Conservation (phyloP, 345 rosid species). For the Linum lewisii region DNA sequence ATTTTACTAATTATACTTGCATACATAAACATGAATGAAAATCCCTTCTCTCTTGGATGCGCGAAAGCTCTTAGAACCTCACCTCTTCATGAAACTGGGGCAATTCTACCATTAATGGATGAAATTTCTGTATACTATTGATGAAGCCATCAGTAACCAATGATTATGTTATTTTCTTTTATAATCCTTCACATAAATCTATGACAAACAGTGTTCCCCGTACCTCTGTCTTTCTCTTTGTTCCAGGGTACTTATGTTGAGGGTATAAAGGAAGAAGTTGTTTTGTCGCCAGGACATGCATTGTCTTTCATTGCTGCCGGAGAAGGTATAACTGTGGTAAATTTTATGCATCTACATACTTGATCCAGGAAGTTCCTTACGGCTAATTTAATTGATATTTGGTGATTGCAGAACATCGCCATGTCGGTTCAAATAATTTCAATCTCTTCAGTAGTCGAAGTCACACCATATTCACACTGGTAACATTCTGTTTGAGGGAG, state of each 20-base stretch:
- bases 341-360: background rate
- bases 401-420: slow-evolving; percentile 83
- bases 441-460: slow-evolving; percentile 96
- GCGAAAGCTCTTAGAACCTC: background rate
- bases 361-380: slow-evolving; percentile 3
- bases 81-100: background rate
- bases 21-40: background rate
- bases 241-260: slow-evolving; percentile 96
- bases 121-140: background rate
- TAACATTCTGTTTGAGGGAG: slow-evolving; percentile 18
- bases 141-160: background rate
- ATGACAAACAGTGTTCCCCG: background rate
- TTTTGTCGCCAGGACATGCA: slow-evolving; percentile 96
- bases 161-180: background rate
- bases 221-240: background rate
- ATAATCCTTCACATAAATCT: background rate
- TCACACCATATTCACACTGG: slow-evolving; percentile 97
- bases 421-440: slow-evolving; percentile 98
- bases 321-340: slow-evolving; percentile 50
- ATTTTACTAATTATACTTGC: slow-evolving; percentile 9
- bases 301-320: slow-evolving; percentile 99
- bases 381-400: slow-evolving; percentile 12
- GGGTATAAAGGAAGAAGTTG: slow-evolving; percentile 99
- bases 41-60: background rate
- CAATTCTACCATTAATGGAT: background rate